A percentile compares a stretch with the other conserved stretches of the same genome.
Conservation (phyloP, 164 flowering plant species). For the Kingdonia uniflora region DNA sequence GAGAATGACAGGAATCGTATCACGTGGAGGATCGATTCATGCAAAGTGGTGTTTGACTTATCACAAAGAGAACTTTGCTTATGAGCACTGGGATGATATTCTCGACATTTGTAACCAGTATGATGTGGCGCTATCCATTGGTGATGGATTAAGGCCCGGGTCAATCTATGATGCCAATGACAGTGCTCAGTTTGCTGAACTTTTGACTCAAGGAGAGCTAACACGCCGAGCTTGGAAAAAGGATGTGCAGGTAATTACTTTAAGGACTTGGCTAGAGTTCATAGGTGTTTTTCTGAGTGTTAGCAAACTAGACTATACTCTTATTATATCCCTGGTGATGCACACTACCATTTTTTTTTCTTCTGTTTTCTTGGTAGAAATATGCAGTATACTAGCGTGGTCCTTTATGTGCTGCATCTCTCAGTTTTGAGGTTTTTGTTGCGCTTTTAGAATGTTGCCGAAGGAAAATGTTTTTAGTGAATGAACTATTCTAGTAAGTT, state of each 20-base stretch:
- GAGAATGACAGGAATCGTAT: constrained; percentile 98
- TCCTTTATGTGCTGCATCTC: too few species aligned
- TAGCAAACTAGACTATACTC: too few species aligned
- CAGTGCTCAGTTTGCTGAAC: constrained; percentile 98
- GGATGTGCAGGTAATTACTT: constrained; percentile 83
- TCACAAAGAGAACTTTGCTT: constrained; percentile 98
- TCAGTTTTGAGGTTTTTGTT: too few species aligned
- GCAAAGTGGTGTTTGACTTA: constrained; percentile 99
- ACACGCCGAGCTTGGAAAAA: constrained; percentile 98
- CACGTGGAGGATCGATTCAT: constrained; percentile 99
- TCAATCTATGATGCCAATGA: constrained; percentile 99
- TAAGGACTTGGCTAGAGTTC: too few species aligned
- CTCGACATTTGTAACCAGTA: constrained; percentile 95
- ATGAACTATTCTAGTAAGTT: too few species aligned
- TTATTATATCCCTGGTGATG: too few species aligned
- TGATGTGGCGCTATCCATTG: constrained; percentile 91
- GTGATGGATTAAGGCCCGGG: constrained; percentile 98
- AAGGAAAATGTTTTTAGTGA: too few species aligned
- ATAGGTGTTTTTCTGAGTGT: not conserved
- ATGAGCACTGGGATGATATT: constrained; percentile 99
- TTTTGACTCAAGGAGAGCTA: constrained; percentile 95
- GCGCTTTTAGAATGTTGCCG: too few species aligned
- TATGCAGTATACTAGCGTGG: too few species aligned
- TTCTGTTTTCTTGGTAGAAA: too few species aligned
- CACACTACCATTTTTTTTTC: too few species aligned